Conservation (phyloP, 371 early-diverging fungal genomes). For the Mucor saturninus region DNA sequence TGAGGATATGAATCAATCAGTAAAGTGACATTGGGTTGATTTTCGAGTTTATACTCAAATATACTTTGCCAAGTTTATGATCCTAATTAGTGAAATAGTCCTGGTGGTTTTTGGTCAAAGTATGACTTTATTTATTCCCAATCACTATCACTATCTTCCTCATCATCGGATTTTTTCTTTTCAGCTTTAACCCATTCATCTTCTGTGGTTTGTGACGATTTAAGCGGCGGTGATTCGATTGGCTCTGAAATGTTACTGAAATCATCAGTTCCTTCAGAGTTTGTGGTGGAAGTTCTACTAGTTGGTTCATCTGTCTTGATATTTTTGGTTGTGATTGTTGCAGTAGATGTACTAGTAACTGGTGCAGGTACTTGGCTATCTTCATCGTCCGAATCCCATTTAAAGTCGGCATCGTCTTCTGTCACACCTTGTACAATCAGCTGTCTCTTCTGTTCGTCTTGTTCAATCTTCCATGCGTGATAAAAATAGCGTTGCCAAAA, state of each 20-base stretch:
- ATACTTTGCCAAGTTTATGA: too few species aligned
- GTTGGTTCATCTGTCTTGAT: conserved; percentile 9
- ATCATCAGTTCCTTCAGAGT: conserved; percentile 34
- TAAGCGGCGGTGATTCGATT: conserved; percentile 25
- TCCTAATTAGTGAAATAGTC: too few species aligned
- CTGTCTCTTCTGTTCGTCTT: conserved; percentile 52
- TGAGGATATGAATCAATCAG: too few species aligned
- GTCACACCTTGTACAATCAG: conserved; percentile 36
- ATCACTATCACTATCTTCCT: conserved; percentile 50
- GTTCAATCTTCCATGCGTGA: conserved; percentile 49
- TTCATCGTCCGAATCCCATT: conserved; percentile 59
- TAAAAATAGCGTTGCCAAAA: conserved; percentile 60
- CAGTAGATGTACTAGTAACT: conserved; percentile 5
- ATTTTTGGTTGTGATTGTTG: conserved; percentile 1
- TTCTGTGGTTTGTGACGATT: conserved; percentile 18
- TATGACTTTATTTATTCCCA: conserved; percentile 35
- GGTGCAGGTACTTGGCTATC: conserved; percentile 14
- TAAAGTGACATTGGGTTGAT: too few species aligned
- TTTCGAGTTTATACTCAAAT: too few species aligned
- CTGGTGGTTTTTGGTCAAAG: too few species aligned
- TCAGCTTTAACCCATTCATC: conserved; percentile 37
- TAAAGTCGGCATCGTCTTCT: conserved; percentile 45
- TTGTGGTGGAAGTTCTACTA: conserved; percentile 9
- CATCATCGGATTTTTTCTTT: conserved; percentile 30
- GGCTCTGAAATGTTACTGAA: conserved; percentile 32